Conservation (phyloP, 2,329 filamentous ascomycete genomes). For the Cladosporium cucumerinum region DNA sequence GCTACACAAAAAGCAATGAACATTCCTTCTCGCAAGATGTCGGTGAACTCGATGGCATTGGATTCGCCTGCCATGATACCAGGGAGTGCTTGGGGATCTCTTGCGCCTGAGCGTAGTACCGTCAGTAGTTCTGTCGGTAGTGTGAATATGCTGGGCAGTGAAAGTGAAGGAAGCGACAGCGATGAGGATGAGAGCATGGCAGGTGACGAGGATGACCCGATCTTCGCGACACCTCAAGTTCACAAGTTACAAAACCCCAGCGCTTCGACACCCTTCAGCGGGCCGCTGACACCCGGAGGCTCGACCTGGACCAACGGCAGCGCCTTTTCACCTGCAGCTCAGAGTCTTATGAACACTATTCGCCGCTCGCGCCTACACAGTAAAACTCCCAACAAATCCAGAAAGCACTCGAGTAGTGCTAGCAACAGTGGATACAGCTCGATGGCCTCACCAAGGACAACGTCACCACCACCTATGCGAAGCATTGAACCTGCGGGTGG, state of each 20-base stretch:
- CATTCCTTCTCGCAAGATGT: constrained; percentile 54
- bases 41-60: constrained; percentile 40
- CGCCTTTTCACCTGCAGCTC: constrained; percentile 66
- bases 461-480: constrained; percentile 67
- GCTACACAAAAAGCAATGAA: constrained; percentile 66
- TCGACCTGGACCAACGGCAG: constrained; percentile 39
- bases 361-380: constrained; percentile 58
- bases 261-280: constrained; percentile 44
- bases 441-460: constrained; percentile 66
- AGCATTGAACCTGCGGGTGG: constrained; percentile 53
- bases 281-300: constrained; percentile 50
- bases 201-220: constrained; percentile 60
- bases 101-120: constrained; percentile 60
- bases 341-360: constrained; percentile 81
- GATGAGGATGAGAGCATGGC: constrained; percentile 53
- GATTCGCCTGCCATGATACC: constrained; percentile 63
- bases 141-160: constrained; percentile 73
- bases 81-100: constrained; percentile 21
- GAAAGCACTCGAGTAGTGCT: constrained; percentile 60
- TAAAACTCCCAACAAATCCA: constrained; percentile 48
- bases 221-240: constrained; percentile 78
- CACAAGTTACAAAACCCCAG: constrained; percentile 53
- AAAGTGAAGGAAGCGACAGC: constrained; percentile 69
- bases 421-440: constrained; percentile 68
- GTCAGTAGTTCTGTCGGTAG: constrained; percentile 81